These are phyloP conservation scores for Magnusiomyces tetraspermus DNA, from an alignment of 1,139 yeast species.

Conservation along the genomic window DNA sequence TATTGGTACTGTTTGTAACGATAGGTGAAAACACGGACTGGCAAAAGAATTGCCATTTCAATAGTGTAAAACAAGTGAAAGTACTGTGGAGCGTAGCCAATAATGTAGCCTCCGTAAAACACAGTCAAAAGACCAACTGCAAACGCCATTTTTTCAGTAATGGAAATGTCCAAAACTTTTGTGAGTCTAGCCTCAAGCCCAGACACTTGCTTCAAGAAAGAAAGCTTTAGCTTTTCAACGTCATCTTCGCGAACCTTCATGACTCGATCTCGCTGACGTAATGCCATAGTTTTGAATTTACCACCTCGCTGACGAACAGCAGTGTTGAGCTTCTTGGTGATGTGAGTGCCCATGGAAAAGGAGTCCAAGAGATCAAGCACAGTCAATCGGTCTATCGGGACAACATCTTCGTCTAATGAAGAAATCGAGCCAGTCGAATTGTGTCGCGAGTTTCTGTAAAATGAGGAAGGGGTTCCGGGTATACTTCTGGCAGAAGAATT, in stretches of 20 bases:
- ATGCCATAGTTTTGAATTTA: conserved; percentile 26
- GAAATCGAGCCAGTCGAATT: conserved; percentile 19
- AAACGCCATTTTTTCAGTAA: conserved; percentile 74
- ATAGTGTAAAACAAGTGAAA: conserved; percentile 70
- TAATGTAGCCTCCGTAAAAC: conserved; percentile 62
- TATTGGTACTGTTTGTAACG: conserved; percentile 73
- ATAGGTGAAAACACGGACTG: conserved; percentile 75
- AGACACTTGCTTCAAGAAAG: conserved; percentile 36
- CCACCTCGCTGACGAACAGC: conserved; percentile 25
- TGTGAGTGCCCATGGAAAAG: conserved; percentile 26
- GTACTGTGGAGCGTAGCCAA: conserved; percentile 68
- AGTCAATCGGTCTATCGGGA: conserved; percentile 25
- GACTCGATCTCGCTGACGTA: conserved; percentile 24
- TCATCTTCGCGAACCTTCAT: conserved; percentile 27
- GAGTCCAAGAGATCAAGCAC: conserved; percentile 31
- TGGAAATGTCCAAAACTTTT: conserved; percentile 34
- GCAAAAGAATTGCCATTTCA: conserved; percentile 58
- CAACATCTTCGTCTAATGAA: conserved; percentile 19
- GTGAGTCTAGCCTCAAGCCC: conserved; percentile 50
- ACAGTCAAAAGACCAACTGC: conserved; percentile 61
- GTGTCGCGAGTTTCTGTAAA: conserved; percentile 1
- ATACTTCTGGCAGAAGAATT: background rate
- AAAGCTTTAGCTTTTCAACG: conserved; percentile 26
- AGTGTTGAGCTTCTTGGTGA: conserved; percentile 24
- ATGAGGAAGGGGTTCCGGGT: background rate